Evolutionary conservation across 805 yeast genomes (phyloP).

Genomic region (Candida germanica): DNA sequence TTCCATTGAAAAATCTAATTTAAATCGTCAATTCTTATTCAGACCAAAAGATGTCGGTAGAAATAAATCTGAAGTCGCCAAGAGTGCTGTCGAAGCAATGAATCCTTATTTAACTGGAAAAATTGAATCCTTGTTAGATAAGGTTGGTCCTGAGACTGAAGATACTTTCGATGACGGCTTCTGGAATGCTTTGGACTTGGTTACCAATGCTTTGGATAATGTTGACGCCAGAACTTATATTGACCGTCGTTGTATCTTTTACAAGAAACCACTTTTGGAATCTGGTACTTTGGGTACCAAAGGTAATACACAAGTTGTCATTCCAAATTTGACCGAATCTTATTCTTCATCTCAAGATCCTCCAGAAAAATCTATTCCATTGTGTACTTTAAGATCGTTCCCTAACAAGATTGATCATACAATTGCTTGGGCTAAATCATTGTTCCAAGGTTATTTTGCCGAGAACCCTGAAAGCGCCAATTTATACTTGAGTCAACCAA

Average conservation of each 20-base stretch:
- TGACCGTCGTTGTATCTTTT: slow-evolving; percentile 94
- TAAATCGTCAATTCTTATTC: slow-evolving; percentile 94
- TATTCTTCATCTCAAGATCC: slow-evolving; percentile 97
- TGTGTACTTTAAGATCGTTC: slow-evolving; percentile 95
- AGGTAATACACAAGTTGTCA: slow-evolving; percentile 95
- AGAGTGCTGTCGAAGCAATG: slow-evolving; percentile 77
- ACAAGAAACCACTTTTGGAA: slow-evolving; percentile 85
- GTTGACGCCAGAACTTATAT: slow-evolving; percentile 98
- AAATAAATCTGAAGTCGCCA: slow-evolving; percentile 87
- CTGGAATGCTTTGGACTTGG: slow-evolving; percentile 83
- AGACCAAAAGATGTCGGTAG: slow-evolving; percentile 93
- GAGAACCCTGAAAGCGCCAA: slow-evolving; percentile 95
- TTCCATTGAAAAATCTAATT: slow-evolving; percentile 90
- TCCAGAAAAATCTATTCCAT: slow-evolving; percentile 95
- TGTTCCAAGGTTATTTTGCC: slow-evolving; percentile 86
- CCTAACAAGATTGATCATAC: slow-evolving; percentile 98
- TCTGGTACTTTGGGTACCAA: slow-evolving; percentile 98
- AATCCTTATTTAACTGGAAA: slow-evolving; percentile 80
- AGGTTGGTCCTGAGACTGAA: slow-evolving; percentile 93
- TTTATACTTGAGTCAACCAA: slow-evolving; percentile 83
- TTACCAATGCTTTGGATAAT: slow-evolving; percentile 95
- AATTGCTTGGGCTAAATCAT: slow-evolving; percentile 97
- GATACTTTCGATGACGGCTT: slow-evolving; percentile 77
- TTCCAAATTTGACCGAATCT: slow-evolving; percentile 91
- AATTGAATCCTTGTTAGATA: slow-evolving; percentile 73